phyloP scores from a whole-genome alignment of 345 rosid genomes.

The Leavenworthia alabamica region DNA sequence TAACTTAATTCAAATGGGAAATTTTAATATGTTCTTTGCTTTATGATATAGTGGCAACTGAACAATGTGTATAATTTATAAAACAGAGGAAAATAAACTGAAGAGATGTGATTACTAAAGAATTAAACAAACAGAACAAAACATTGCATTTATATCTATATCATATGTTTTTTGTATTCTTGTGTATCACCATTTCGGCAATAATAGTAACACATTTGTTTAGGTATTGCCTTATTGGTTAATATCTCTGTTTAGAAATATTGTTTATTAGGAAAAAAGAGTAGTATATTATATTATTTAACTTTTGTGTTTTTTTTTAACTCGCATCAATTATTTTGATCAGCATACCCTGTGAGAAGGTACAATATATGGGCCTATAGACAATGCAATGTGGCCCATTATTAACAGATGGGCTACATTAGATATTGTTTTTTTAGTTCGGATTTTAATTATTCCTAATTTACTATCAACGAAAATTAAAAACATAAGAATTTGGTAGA shows the following conservation, averaged over 20 bases:
- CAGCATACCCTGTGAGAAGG: not conserved
- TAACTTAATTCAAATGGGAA: slow-evolving; percentile 3
- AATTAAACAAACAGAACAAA: not conserved
- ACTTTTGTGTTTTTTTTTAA: not conserved
- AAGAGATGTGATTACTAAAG: not conserved
- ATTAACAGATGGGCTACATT: not conserved
- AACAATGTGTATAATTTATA: not conserved
- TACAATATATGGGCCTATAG: not conserved
- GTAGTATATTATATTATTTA: not conserved
- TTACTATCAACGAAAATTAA: not conserved
- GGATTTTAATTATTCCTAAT: not conserved
- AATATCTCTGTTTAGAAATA: not conserved
- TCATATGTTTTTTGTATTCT: not conserved
- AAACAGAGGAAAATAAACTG: not conserved
- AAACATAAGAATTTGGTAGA: not conserved
- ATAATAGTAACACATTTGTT: not conserved
- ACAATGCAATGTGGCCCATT: not conserved
- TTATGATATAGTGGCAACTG: not conserved
- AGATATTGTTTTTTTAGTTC: not conserved
- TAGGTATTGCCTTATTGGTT: not conserved
- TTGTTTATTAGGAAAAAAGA: not conserved
- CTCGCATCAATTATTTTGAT: not conserved
- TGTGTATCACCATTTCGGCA: not conserved
- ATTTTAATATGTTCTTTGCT: not conserved
- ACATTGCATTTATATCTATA: too few relatives aligned